Evolutionary conservation across 768 basidiomycete genomes (phyloP).

Genomic region (Thelephora aurantiotincta): DNA sequence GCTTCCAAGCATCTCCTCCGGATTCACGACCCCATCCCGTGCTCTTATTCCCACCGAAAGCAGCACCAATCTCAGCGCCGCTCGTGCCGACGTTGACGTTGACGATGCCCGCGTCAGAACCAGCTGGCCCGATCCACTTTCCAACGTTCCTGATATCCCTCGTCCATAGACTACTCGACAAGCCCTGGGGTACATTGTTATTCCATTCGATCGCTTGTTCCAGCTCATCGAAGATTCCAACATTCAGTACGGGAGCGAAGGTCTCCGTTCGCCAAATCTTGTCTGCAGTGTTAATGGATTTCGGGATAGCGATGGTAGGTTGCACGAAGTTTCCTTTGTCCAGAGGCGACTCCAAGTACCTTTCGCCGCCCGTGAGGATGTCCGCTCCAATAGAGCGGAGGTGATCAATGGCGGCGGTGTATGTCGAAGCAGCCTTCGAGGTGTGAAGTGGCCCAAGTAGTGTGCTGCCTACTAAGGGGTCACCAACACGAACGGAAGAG

Average conservation of each 20-base stretch:
- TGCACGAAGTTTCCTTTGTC: constrained; percentile 75
- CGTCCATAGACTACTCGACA: constrained; percentile 88
- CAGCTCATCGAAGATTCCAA: constrained; percentile 73
- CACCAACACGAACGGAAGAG: constrained; percentile 59
- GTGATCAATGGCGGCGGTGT: constrained; percentile 42
- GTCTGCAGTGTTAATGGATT: constrained; percentile 35
- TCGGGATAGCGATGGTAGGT: constrained; percentile 71
- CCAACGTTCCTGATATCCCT: constrained; percentile 72
- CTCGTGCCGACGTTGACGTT: constrained; percentile 68
- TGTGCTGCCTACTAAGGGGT: constrained; percentile 62
- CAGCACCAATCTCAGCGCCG: constrained; percentile 69
- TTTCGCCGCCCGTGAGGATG: constrained; percentile 59
- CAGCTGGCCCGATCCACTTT: constrained; percentile 83
- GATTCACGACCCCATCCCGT: constrained; percentile 94
- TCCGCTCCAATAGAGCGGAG: constrained; percentile 57
- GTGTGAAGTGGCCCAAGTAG: constrained; percentile 84
- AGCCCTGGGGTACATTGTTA: constrained; percentile 82
- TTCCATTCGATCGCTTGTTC: constrained; percentile 85
- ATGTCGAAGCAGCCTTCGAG: constrained; percentile 49
- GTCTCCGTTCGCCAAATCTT: constrained; percentile 67
- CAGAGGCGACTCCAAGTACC: constrained; percentile 36
- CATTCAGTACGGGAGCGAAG: constrained; percentile 84
- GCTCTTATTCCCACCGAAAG: constrained; percentile 93
- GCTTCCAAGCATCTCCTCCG: constrained; percentile 98
- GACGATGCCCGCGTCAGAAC: constrained; percentile 86